Conservation (phyloP, 208 protist genomes). For the Porcisia deanei region DNA sequence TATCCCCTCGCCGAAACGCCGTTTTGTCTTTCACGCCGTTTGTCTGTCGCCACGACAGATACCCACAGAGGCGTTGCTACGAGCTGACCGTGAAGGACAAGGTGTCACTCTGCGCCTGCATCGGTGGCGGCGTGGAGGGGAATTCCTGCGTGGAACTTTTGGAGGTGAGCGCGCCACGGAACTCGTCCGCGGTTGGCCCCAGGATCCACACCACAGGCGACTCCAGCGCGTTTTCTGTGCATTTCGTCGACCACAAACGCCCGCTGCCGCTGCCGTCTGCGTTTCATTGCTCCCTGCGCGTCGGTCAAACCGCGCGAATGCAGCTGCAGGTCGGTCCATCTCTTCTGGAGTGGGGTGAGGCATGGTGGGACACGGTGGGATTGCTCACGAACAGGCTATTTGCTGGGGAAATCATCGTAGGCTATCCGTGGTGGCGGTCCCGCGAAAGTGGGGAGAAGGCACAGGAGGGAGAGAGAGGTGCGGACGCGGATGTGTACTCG, state of each 20-base stretch:
- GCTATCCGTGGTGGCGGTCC: slow-evolving; percentile 25
- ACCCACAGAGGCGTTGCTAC: slow-evolving; percentile 23
- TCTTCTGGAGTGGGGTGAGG: slow-evolving; percentile 25
- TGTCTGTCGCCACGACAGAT: slow-evolving; percentile 8
- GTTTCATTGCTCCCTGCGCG: slow-evolving; percentile 6
- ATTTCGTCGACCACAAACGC: slow-evolving; percentile 11
- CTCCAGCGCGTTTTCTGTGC: slow-evolving; percentile 13
- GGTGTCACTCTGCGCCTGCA: not conserved
- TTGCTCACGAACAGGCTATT: slow-evolving; percentile 31
- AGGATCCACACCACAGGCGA: not conserved
- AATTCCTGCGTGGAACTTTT: not conserved
- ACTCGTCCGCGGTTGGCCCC: not conserved
- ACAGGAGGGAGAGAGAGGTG: not conserved
- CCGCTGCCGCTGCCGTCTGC: slow-evolving; percentile 22
- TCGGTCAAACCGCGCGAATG: slow-evolving; percentile 10
- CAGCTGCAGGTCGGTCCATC: slow-evolving; percentile 8
- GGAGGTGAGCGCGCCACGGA: not conserved
- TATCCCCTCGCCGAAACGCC: slow-evolving; percentile 2
- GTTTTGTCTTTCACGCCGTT: slow-evolving; percentile 23
- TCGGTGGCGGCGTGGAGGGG: not conserved
- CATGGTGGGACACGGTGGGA: slow-evolving; percentile 28
- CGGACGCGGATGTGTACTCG: not conserved
- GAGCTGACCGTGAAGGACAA: slow-evolving; percentile 14
- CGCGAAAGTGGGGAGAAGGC: not conserved
- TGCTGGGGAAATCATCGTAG: slow-evolving; percentile 15